Evolutionary conservation across 2,329 filamentous ascomycete genomes (phyloP), one percentile per base, ranked within the genome.

Genomic region (Rhynchosporium agropyri): DNA sequence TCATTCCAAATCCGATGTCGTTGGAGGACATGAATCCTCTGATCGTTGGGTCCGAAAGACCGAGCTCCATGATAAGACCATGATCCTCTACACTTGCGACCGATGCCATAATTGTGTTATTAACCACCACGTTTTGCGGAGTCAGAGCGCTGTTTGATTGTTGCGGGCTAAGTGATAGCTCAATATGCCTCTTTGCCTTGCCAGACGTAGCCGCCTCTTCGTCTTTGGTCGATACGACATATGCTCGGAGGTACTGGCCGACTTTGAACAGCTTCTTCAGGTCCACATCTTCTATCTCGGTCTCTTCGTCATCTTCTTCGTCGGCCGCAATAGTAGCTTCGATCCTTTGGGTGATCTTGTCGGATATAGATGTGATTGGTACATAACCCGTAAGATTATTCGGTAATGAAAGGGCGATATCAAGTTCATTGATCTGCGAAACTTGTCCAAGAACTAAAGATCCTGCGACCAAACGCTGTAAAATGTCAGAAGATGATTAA

Each of bases 31-130:
- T 82, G 77, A 99, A 99, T 2, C 91, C 95, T 67, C 87, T 88
- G 58, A 93, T 75, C 43, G 85, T 83, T 38, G 82, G 78, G 59
- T 87, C 85, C 42, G 87, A 81, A 6, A 98, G 80, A 20, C 92
- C 92, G 43, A 98, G 78, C 70, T 97, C 92, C 92, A 99, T 97
- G 61, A 98, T 85, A 63, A 95, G 84, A 65, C 95, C 95, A 73
- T 97, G 93, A 71, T 99, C 96, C 76, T 99, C 94, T n/a, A 96
- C 89, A 76, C 94, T 99, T 57, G 84, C 78, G 31, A 99, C 88
- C 0, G 92, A 89, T 1, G 92, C 94, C 83, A 98, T 96, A 26
- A 98, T 80, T 51, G 90, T 92, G 67, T 81, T 83, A 72, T 96
- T 89, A 46, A 83, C 77, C 9, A 95, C 86, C 9, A 97, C 77